phyloP scores from a whole-genome alignment of 2,329 filamentous ascomycete species.

The Botrytis galanthina region DNA sequence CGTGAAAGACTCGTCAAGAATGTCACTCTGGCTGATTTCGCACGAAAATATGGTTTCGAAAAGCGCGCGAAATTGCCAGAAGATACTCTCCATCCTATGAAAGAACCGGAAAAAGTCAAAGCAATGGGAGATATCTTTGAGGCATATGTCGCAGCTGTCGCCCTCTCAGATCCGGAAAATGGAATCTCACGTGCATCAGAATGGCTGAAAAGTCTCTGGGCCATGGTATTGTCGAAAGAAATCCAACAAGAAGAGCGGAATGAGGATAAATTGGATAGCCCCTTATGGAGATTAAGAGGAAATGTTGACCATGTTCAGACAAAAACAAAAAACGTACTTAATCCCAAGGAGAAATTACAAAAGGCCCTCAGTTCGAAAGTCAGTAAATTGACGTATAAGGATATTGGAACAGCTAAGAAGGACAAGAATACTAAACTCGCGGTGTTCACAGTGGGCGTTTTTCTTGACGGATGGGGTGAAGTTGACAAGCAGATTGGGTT shows the following conservation, averaged over 20 bases:
- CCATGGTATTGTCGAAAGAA: constrained; percentile 56
- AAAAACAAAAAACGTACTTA: constrained; percentile 28
- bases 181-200: constrained; percentile 60
- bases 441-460: constrained; percentile 62
- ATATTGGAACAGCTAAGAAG: constrained; percentile 52
- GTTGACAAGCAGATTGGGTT: constrained; percentile 56
- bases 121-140: constrained; percentile 86
- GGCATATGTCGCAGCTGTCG: constrained; percentile 78
- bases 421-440: constrained; percentile 54
- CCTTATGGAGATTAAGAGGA: constrained; percentile 35
- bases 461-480: constrained; percentile 68
- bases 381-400: constrained; percentile 60
- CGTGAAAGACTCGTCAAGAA: constrained; percentile 82
- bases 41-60: constrained; percentile 68
- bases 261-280: constrained; percentile 29
- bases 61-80: constrained; percentile 53
- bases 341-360: constrained; percentile 53
- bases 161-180: constrained; percentile 62
- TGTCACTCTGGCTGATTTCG: constrained; percentile 68
- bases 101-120: constrained; percentile 59
- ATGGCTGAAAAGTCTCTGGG: constrained; percentile 79
- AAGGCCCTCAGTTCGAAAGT: constrained; percentile 51
- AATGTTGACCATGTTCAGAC: constrained; percentile 20
- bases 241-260: constrained; percentile 44
- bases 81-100: background rate